Evolutionary conservation across 352 stramenopile genomes (phyloP), one percentile per base, ranked within the genome.

Genomic region (Lagenidium sp.): DNA sequence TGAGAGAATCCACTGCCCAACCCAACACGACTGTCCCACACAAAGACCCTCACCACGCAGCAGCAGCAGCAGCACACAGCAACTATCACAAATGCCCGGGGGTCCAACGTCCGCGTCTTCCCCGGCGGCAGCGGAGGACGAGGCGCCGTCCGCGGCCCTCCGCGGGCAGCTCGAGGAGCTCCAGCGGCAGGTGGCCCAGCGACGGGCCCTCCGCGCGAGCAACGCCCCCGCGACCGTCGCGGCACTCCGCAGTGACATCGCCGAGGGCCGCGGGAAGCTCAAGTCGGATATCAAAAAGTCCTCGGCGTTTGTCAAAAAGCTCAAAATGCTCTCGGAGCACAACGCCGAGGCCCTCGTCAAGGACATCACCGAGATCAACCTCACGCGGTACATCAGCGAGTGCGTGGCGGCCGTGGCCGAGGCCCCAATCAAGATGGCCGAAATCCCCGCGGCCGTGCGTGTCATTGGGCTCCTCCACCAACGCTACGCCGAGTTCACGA

Each of bases 271-370:
- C 39, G 84, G 97, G 32, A 92, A 87, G 59, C 84, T 99, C 41
- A 98, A 99, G 63, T 92, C 86, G 43, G 95, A 99, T 73, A 89
- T 99, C 42, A 99, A 99, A 66, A 97, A 97, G 60, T 98, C 87
- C 42, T 98, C 92, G 24, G 90, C 94, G 26, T 98, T 98, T 70
- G 95, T 98, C 19, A 98, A 98, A 60, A 97, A 98, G 57, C 83
- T 98, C 45, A 82, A 82, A 43, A 52, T 76, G 48, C 67, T 96
- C 29, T 76, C 58, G 19, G 86, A 96, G 44, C 50, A 55, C 47
- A 77, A 70, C 36, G 66, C 74, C 34, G 66, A 83, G 24, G 59
- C 74, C n/a, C 50, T 97, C 23, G 45, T 82, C n/a, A 85, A 83
- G 26, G 87, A 97, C 48, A 71, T 89, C 0, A 50, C 54, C 12